phyloP scores from a whole-genome alignment of 306 rosid species.

The Alnus rubra region DNA sequence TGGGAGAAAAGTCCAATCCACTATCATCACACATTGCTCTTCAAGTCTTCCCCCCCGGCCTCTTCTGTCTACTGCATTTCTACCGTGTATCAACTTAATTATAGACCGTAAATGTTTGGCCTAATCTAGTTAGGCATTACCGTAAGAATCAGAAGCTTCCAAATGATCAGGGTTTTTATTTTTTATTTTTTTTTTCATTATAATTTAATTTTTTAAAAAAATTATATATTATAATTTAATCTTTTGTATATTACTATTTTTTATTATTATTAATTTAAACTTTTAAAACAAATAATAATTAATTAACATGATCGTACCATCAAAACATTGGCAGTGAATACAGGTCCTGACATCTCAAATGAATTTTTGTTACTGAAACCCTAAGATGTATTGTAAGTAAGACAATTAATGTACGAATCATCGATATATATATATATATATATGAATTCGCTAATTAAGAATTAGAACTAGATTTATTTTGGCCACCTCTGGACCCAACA shows the following conservation, averaged over 20 bases:
- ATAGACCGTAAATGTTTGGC: not conserved
- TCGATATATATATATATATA: not conserved
- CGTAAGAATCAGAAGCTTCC: not conserved
- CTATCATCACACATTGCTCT: not conserved
- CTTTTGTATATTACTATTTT: no score
- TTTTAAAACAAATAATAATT: no score
- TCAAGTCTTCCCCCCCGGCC: not conserved
- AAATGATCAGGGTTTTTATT: not conserved
- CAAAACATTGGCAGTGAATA: no score
- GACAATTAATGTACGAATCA: constrained; percentile 20
- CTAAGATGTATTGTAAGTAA: constrained; percentile 7
- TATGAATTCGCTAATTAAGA: not conserved
- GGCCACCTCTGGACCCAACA: constrained; percentile 49
- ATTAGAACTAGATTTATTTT: constrained; percentile 11
- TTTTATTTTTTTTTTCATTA: no score
- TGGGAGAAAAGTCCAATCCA: constrained; percentile 32
- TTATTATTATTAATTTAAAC: no score
- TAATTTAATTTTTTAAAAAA: no score
- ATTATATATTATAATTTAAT: no score
- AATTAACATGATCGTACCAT: no score
- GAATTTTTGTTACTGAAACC: not conserved
- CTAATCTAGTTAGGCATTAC: not conserved
- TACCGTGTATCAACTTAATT: not conserved
- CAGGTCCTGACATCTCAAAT: no score
- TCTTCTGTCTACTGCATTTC: not conserved